Conservation (phyloP, 371 early-diverging fungal genomes). For the Rhizopus sp. region DNA sequence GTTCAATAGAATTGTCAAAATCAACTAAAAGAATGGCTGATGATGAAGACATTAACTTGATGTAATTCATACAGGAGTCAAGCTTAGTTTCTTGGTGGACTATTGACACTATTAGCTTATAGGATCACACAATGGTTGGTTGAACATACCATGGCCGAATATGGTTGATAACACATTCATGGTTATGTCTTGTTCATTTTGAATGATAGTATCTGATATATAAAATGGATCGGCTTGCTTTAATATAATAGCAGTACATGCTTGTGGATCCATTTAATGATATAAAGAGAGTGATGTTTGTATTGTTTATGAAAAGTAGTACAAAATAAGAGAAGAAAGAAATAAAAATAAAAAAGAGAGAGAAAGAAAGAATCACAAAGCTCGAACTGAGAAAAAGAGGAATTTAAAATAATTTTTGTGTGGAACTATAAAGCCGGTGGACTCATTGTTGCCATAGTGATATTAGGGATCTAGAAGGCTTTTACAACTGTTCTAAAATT, state of each 20-base stretch:
- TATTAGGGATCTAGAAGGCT: no score
- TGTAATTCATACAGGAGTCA: slow-evolving; percentile 23
- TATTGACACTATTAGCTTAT: slow-evolving; percentile 1
- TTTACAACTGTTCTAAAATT: no score
- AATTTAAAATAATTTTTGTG: no score
- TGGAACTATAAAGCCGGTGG: no score
- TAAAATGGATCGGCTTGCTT: slow-evolving; percentile 21
- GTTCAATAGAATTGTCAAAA: slow-evolving; percentile 18
- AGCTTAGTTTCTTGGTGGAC: slow-evolving; percentile 22
- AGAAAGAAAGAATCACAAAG: not conserved
- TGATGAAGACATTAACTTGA: slow-evolving; percentile 19
- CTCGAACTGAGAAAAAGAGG: no score
- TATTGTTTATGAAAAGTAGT: not conserved
- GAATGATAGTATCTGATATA: slow-evolving; percentile 9
- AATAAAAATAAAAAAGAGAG: not conserved
- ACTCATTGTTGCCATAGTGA: no score
- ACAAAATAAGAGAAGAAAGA: not conserved
- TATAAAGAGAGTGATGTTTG: not conserved
- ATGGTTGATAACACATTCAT: slow-evolving; percentile 12
- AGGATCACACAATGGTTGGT: not conserved
- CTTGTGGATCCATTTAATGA: slow-evolving; percentile 17
- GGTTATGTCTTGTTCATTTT: slow-evolving; percentile 13
- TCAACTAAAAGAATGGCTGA: slow-evolving; percentile 31
- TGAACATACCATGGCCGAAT: slow-evolving; percentile 23
- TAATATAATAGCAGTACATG: slow-evolving; percentile 24